Evolutionary conservation across 2,329 filamentous ascomycete species (phyloP).

Genomic region (Trichoderma sp.): DNA sequence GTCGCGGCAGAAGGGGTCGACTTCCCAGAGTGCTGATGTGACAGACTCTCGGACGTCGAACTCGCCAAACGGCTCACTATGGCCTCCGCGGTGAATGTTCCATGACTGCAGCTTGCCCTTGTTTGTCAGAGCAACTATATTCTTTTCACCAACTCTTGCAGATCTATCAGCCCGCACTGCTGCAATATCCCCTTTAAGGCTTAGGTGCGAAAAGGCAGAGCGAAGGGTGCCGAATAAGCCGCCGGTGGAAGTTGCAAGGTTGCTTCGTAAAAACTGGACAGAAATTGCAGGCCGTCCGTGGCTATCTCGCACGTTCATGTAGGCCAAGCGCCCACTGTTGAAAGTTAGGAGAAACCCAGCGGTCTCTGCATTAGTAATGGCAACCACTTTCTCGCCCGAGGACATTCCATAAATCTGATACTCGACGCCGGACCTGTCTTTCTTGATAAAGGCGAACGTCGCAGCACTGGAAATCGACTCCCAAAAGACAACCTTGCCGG

Average conservation of each 20-base stretch:
- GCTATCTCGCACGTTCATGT: slow-evolving; percentile 79
- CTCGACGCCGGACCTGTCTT: slow-evolving; percentile 77
- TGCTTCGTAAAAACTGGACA: slow-evolving; percentile 70
- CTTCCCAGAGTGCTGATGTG: slow-evolving; percentile 56
- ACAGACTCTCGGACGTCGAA: slow-evolving; percentile 67
- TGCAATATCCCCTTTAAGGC: slow-evolving; percentile 72
- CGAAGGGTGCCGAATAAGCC: slow-evolving; percentile 81
- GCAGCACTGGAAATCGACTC: slow-evolving; percentile 89
- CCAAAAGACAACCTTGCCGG: slow-evolving; percentile 88
- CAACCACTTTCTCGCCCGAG: slow-evolving; percentile 72
- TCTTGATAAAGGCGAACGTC: slow-evolving; percentile 76
- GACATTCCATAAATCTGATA: slow-evolving; percentile 69
- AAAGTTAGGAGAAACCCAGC: slow-evolving; percentile 84
- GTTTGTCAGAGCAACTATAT: slow-evolving; percentile 74
- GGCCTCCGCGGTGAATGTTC: slow-evolving; percentile 85
- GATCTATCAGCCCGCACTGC: slow-evolving; percentile 74
- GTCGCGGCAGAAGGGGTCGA: slow-evolving; percentile 47
- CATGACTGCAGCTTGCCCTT: slow-evolving; percentile 79
- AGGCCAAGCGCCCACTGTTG: slow-evolving; percentile 80
- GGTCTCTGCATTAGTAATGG: slow-evolving; percentile 77
- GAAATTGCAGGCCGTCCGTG: slow-evolving; percentile 81
- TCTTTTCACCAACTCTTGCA: slow-evolving; percentile 74
- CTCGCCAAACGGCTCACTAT: slow-evolving; percentile 70
- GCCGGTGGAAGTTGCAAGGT: slow-evolving; percentile 51
- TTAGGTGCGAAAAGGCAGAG: slow-evolving; percentile 67